These are phyloP conservation scores for Angomonas deanei DNA, from an alignment of 208 protist genomes.

Conservation along the genomic window DNA sequence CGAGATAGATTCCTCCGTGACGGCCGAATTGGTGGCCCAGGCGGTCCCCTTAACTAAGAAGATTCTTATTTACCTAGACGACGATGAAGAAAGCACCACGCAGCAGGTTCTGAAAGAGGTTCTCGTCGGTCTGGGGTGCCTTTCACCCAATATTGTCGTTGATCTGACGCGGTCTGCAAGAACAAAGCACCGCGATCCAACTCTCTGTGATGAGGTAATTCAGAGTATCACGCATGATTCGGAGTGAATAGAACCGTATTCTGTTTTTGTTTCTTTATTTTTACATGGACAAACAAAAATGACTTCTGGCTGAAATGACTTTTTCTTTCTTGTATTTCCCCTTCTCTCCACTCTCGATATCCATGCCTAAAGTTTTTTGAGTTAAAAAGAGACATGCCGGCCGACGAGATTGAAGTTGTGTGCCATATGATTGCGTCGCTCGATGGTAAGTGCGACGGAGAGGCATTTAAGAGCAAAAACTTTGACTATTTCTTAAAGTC, in stretches of 20 bases:
- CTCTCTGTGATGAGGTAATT: slow-evolving; percentile 42
- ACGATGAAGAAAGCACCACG: slow-evolving; percentile 67
- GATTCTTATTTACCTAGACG: slow-evolving; percentile 81
- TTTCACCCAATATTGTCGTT: slow-evolving; percentile 55
- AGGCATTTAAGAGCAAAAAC: background rate
- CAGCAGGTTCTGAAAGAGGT: slow-evolving; percentile 29
- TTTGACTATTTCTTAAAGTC: background rate
- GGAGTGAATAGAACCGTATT: too few relatives aligned
- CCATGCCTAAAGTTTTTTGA: background rate
- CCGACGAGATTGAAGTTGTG: background rate
- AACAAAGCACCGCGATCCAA: slow-evolving; percentile 41
- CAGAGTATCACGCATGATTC: slow-evolving; percentile 26
- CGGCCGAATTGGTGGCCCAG: slow-evolving; percentile 60
- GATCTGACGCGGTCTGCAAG: slow-evolving; percentile 41
- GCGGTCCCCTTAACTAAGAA: slow-evolving; percentile 65
- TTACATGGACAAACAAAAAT: too few relatives aligned
- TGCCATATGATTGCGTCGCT: background rate
- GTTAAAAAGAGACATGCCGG: too few relatives aligned
- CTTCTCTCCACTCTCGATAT: background rate
- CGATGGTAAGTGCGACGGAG: background rate
- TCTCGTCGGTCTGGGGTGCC: slow-evolving; percentile 41
- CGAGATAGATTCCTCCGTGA: slow-evolving; percentile 19
- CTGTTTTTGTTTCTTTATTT: too few relatives aligned
- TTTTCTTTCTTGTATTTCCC: background rate
- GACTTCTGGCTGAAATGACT: too few relatives aligned